Base-by-base conservation (phyloP, 306 rosid genomes). In the Purshia tridentata region DNA sequence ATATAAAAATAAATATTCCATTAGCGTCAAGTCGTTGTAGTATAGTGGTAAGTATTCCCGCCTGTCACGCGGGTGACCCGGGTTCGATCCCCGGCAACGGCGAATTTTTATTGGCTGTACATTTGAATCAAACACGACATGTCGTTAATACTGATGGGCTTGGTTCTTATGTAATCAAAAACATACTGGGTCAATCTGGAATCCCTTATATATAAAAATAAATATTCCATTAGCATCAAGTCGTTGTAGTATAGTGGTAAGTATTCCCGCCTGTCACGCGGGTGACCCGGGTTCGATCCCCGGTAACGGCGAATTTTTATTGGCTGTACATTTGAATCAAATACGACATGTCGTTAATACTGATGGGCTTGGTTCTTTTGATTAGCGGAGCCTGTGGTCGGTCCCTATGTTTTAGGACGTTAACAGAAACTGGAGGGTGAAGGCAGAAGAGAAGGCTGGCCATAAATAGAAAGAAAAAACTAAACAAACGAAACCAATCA, bases 201-300 rank as follows among this genome's bases (percentile, higher is more conserved):
- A 29, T 29, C 2, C 35, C 1, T 29, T 29, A 29, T 29, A 29
- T 29, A 29, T 29, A 3, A 29, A 29, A 29, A 29, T 29, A 29
- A 29, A 29, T n/a, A n/a, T n/a, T n/a, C n/a, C n/a, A n/a, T n/a
- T n/a, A n/a, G n/a, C n/a, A n/a, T n/a, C n/a, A 11, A 11, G 40
- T 65, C 53, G 56, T 23, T 66, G 70, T 47, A 66, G 70, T 66
- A 66, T 66, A 47, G 56, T 66, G 56, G 56, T 66, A 47, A 65
- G 70, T 66, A n/a, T n/a, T n/a, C n/a, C n/a, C n/a, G n/a, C n/a
- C n/a, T n/a, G n/a, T n/a, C n/a, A n/a, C n/a, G n/a, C n/a, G n/a
- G n/a, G n/a, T n/a, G n/a, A n/a, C n/a, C n/a, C n/a, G n/a, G n/a
- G n/a, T n/a, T n/a, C n/a, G 69, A 64, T 64, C 69, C 52, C 69